phyloP scores from a whole-genome alignment of 176 grass and related monocot species.

The Aegilops sharonensis region DNA sequence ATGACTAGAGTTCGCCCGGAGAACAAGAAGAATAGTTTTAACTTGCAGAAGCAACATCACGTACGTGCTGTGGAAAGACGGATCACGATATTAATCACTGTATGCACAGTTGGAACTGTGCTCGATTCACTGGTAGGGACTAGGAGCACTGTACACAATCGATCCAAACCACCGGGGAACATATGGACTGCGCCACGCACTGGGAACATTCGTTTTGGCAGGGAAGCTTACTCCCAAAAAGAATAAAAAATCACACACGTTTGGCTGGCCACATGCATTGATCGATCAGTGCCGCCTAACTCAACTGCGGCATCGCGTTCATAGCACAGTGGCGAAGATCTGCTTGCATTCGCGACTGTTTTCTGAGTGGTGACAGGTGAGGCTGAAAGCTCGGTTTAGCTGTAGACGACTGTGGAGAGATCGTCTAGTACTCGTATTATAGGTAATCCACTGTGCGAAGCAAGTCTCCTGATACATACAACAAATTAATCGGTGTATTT shows the following conservation, averaged over 20 bases:
- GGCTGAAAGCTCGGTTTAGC: not conserved
- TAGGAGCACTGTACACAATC: too few species aligned
- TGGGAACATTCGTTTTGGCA: too few species aligned
- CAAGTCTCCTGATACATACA: conserved; percentile 28
- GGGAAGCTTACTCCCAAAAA: not conserved
- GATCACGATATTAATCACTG: too few species aligned
- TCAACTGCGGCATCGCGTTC: not conserved
- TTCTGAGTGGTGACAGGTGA: not conserved
- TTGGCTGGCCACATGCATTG: not conserved
- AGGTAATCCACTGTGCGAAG: conserved; percentile 9
- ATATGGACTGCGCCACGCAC: too few species aligned
- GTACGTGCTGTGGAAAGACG: not conserved
- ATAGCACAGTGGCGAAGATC: not conserved
- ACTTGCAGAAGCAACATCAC: not conserved
- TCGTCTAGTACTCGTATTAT: conserved; percentile 3
- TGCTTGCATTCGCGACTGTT: not conserved
- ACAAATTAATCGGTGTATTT: not conserved
- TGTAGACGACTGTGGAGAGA: not conserved
- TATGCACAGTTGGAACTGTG: not conserved
- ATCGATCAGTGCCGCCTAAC: not conserved
- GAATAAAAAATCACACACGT: not conserved
- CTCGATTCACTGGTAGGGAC: not conserved
- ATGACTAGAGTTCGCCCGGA: not conserved
- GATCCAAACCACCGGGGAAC: too few species aligned
- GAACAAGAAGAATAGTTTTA: not conserved